These are phyloP conservation scores for Aspergillus vadensis DNA, from an alignment of 2,329 filamentous ascomycete species.

Conservation along the genomic window DNA sequence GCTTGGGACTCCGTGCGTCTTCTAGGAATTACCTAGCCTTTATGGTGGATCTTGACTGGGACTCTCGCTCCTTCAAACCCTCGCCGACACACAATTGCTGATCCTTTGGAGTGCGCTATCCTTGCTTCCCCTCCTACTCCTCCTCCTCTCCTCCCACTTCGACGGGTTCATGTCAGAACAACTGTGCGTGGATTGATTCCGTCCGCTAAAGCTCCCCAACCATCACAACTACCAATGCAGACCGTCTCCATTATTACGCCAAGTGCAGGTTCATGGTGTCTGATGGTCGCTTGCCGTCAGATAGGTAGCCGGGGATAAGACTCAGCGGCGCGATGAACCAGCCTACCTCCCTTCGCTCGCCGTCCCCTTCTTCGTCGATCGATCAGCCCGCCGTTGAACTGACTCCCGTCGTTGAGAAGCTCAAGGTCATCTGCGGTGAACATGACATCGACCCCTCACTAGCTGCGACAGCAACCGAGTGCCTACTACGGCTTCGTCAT, in stretches of 20 bases:
- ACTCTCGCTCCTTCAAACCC: constrained; percentile 1
- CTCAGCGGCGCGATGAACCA: constrained; percentile 36
- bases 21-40: not conserved
- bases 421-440: constrained; percentile 36
- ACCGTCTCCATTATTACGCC: constrained; percentile 32
- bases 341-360: constrained; percentile 31
- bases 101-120: constrained; percentile 23
- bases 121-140: constrained; percentile 18
- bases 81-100: constrained; percentile 23
- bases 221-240: constrained; percentile 37
- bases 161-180: constrained; percentile 17
- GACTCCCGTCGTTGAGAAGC: constrained; percentile 39
- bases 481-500: constrained; percentile 68
- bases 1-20: not conserved
- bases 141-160: constrained; percentile 6
- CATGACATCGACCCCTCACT: constrained; percentile 34
- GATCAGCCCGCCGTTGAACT: constrained; percentile 42
- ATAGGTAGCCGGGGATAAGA: constrained; percentile 36
- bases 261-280: constrained; percentile 37
- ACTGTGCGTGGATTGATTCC: constrained; percentile 6
- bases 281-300: constrained; percentile 36
- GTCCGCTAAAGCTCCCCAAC: constrained; percentile 18
- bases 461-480: constrained; percentile 52
- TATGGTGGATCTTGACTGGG: constrained; percentile 9
- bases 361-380: constrained; percentile 35